These are phyloP conservation scores for Sugiyamaella smithiae DNA, from an alignment of 805 yeast species.

Conservation along the genomic window DNA sequence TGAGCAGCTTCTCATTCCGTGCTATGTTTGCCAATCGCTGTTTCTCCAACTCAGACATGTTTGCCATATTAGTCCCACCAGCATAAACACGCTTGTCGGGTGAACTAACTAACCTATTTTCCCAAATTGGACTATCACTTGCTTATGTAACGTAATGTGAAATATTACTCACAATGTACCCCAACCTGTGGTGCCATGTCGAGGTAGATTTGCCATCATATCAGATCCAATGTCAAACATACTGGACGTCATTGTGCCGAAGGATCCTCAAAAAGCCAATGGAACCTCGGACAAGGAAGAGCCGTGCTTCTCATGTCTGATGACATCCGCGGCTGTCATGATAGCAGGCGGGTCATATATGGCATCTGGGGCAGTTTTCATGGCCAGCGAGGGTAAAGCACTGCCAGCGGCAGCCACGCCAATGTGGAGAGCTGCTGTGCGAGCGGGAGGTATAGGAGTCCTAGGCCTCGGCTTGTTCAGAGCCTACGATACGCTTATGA, in stretches of 20 bases:
- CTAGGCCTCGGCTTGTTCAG: constrained; percentile 58
- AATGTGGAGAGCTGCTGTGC: constrained; percentile 52
- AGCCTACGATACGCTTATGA: constrained; percentile 53
- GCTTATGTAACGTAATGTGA: too few relatives aligned
- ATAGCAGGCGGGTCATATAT: constrained; percentile 63
- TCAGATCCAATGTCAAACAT: constrained; percentile 29
- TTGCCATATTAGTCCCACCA: constrained; percentile 21
- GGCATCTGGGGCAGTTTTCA: constrained; percentile 53
- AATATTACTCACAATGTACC: too few relatives aligned
- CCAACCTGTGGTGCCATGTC: too few relatives aligned
- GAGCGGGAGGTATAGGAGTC: constrained; percentile 53
- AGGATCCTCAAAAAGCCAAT: constrained; percentile 27
- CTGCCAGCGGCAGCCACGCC: constrained; percentile 30
- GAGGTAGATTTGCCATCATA: too few relatives aligned
- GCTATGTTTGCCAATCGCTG: constrained; percentile 50
- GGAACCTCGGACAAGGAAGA: constrained; percentile 19
- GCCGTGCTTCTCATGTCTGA: constrained; percentile 67
- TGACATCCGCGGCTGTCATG: constrained; percentile 58
- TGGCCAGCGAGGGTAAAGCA: constrained; percentile 34
- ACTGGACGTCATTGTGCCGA: constrained; percentile 26
- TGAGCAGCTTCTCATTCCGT: constrained; percentile 72
- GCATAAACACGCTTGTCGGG: neutral
- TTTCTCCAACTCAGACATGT: constrained; percentile 31
- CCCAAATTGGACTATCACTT: too few relatives aligned
- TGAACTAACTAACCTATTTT: neutral